A percentile compares a stretch with the other conserved stretches of the same genome.
These are phyloP conservation scores for Musa beccarii DNA, from an alignment of 176 grass and related monocot genomes.

Conservation along the genomic window DNA sequence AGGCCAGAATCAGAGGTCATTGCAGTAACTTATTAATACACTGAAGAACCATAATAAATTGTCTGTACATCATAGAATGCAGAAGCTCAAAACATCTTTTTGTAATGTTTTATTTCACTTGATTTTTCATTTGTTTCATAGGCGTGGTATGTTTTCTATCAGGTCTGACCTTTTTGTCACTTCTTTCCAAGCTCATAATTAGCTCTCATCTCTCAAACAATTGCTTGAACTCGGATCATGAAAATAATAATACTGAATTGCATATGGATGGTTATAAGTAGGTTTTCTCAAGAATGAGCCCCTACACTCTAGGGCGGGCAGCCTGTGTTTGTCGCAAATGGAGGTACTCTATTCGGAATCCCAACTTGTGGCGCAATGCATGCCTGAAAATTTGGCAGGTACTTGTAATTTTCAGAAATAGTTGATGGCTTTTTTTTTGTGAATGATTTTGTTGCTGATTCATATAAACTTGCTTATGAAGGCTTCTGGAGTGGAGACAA, in stretches of 20 bases:
- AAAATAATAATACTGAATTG: background rate
- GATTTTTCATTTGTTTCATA: background rate
- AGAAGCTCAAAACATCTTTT: no score
- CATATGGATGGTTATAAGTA: constrained; percentile 20
- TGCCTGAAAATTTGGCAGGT: constrained; percentile 97
- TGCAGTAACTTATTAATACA: background rate
- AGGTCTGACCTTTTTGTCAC: background rate
- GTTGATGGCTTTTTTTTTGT: constrained; percentile 2
- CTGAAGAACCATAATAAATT: no score
- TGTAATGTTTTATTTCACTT: no score
- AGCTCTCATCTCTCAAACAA: background rate
- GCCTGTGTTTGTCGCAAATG: constrained; percentile 83
- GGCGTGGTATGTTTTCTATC: background rate
- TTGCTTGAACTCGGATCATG: background rate
- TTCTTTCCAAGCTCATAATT: background rate
- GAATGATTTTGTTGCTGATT: constrained; percentile 14
- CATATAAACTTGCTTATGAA: constrained; percentile 20
- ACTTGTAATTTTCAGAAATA: constrained; percentile 11
- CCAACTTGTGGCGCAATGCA: constrained; percentile 59
- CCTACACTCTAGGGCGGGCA: constrained; percentile 77
- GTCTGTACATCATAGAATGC: no score
- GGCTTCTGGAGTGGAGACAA: constrained; percentile 62
- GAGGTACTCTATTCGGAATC: constrained; percentile 85
- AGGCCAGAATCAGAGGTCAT: background rate
- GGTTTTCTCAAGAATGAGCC: constrained; percentile 76